phyloP scores from a whole-genome alignment of 169 alveolate genomes.

The Toxoplasma gondii region DNA sequence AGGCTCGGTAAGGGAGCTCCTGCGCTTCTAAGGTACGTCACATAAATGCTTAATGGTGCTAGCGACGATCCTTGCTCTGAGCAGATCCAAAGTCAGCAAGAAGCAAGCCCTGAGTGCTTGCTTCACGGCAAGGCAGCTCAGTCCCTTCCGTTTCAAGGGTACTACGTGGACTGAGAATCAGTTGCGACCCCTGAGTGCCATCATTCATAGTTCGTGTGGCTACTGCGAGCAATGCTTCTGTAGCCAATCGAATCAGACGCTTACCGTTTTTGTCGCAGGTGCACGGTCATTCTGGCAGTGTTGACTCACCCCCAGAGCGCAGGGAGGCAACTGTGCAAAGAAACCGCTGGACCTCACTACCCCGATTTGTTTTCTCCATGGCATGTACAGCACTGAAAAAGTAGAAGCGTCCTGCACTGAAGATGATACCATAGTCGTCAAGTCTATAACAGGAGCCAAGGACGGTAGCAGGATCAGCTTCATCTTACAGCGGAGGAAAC shows the following conservation, averaged over 20 bases:
- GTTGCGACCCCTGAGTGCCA: not conserved
- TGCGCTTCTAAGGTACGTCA: not conserved
- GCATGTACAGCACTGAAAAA: not conserved
- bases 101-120: not conserved
- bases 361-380: not conserved
- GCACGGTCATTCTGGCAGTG: not conserved
- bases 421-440: not conserved
- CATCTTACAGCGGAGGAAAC: not conserved
- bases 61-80: not conserved
- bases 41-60: too few species aligned
- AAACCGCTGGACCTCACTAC: not conserved
- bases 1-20: not conserved
- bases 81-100: not conserved
- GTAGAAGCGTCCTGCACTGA: not conserved
- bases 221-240: not conserved
- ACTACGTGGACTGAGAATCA: too few species aligned
- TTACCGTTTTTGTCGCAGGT: not conserved
- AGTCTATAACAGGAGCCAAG: not conserved
- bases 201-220: not conserved
- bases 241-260: too few species aligned
- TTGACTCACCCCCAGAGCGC: not conserved
- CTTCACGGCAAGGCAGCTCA: not conserved
- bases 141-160: too few species aligned
- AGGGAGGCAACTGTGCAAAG: not conserved
- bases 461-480: conserved; percentile 24